phyloP scores from a whole-genome alignment of 768 basidiomycete genomes.

The Mycena vulgaris region DNA sequence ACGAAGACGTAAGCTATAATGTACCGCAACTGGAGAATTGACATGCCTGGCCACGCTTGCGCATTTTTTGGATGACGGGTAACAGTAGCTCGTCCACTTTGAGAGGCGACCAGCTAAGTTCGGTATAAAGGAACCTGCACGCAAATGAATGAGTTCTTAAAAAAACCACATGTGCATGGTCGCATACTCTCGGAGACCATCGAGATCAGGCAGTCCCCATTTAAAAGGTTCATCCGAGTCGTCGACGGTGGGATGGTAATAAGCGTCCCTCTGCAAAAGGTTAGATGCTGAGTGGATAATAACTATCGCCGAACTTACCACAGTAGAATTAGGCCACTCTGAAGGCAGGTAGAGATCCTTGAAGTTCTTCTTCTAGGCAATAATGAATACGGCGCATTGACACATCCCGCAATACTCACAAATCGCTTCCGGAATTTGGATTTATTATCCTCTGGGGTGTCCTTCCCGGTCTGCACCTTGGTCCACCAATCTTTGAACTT shows the following conservation, averaged over 20 bases:
- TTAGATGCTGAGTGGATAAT: constrained; percentile 8
- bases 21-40: not conserved
- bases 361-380: constrained; percentile 87
- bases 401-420: constrained; percentile 62
- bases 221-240: constrained; percentile 94
- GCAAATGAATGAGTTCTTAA: constrained; percentile 29
- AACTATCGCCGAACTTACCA: constrained; percentile 74
- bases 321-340: constrained; percentile 95
- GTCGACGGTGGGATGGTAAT: constrained; percentile 93
- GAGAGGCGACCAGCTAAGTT: constrained; percentile 84
- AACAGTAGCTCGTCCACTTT: constrained; percentile 94
- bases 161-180: not conserved
- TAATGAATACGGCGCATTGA: not conserved
- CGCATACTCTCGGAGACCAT: constrained; percentile 86
- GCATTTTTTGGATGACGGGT: constrained; percentile 93
- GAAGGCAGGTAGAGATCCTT: constrained; percentile 83
- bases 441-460: constrained; percentile 78
- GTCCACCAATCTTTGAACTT: constrained; percentile 96
- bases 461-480: constrained; percentile 92
- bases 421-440: constrained; percentile 89
- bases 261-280: constrained; percentile 83
- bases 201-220: constrained; percentile 97
- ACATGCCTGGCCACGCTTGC: constrained; percentile 80
- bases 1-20: constrained; percentile 19
- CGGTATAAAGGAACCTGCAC: constrained; percentile 77